Conservation (phyloP, 805 yeast species). For the Candida tibetensis region DNA sequence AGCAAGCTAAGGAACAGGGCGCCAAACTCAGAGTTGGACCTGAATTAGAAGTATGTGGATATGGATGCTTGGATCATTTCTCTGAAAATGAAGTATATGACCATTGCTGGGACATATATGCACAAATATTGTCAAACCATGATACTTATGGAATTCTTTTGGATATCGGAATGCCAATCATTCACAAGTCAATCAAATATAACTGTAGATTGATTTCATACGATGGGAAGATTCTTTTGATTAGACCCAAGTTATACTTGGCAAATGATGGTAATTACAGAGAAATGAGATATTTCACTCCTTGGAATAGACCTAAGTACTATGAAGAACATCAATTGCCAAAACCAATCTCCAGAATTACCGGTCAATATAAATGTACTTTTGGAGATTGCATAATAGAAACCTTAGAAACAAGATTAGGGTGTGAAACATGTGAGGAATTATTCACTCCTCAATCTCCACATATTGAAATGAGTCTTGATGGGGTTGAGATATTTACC, state of each 20-base stretch:
- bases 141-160: constrained; percentile 73
- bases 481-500: constrained; percentile 96
- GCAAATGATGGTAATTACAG: constrained; percentile 98
- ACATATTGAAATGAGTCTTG: constrained; percentile 84
- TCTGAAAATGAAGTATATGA: constrained; percentile 82
- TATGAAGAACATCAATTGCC: constrained; percentile 78
- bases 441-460: constrained; percentile 96
- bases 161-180: constrained; percentile 93
- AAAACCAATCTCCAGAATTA: constrained; percentile 56
- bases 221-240: constrained; percentile 74
- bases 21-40: constrained; percentile 94
- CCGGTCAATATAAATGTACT: constrained; percentile 65
- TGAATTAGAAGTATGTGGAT: constrained; percentile 91
- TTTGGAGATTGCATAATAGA: constrained; percentile 91
- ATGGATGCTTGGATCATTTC: constrained; percentile 93
- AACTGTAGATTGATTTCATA: constrained; percentile 85
- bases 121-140: constrained; percentile 63
- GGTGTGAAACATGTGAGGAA: constrained; percentile 99
- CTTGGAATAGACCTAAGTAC: constrained; percentile 80
- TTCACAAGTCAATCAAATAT: constrained; percentile 83
- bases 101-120: constrained; percentile 95
- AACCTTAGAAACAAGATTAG: constrained; percentile 82
- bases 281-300: constrained; percentile 95
- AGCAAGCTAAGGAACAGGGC: constrained; percentile 67
- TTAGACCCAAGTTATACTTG: constrained; percentile 88